Evolutionary conservation across 192 early-diverging fungal species (phyloP), one percentile per base, ranked within the genome.

Genomic region (Backusella mclennaniae): DNA sequence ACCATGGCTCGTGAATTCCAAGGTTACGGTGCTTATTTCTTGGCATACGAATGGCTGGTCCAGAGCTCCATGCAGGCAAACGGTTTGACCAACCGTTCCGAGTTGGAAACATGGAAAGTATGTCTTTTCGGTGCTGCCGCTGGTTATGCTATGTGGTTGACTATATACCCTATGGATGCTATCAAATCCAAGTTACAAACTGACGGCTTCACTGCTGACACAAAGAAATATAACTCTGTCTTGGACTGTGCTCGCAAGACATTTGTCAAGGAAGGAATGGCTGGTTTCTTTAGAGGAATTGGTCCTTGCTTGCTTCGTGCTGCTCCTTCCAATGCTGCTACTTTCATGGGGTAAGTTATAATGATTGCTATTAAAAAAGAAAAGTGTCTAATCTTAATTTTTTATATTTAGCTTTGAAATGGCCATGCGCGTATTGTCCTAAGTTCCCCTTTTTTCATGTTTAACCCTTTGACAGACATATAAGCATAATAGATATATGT

Each of bases 161-260:
- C 90, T 6, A 89, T 95, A n/a, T 99, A 96, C 83, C 97, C 97
- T 35, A 89, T 97, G 36, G 96, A 98, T 84, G 90, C 92, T 52
- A 89, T 99, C 84, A 99, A 99, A 85, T 95, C 93, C 84, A 96
- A 95, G 84, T 80, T 99, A 49, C 97, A 99, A 83, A 97, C 95
- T 8, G 96, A 99, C 79, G 90, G 87, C 1, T 95, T 99, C 80
- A 84, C 88, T 19, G 76, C 82, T 0, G 72, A 69, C 6, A 86
- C 87, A 9, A 88, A 90, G 73, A 87, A 91, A 77, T 99, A 96
- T 83, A 86, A 70, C 41, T 89, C 91, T 23, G 82, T 89, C 3
- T 14, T 94, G 12, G 96, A 99, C 79, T 97, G 96, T 79, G 90
- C 89, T 15, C 86, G 85, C 26, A 90, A 96, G 83, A 94, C 90